A percentile compares a stretch with the other conserved stretches of the same genome.
Conservation (phyloP, 202 grass and related monocot genomes). For the Schoenoplectus tabernaemontani region DNA sequence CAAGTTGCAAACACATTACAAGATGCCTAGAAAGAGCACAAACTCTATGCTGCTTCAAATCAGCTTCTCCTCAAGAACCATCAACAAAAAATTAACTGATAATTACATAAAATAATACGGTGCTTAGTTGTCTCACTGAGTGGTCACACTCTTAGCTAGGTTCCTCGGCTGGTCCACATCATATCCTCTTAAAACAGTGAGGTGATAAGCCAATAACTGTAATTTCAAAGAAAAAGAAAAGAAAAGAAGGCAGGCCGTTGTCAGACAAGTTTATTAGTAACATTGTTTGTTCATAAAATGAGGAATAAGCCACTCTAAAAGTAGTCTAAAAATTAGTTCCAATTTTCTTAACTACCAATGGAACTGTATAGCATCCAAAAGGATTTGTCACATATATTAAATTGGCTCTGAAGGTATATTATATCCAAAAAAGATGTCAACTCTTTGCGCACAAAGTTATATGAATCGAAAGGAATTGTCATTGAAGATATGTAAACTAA, state of each 20-base stretch:
- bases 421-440: too few relatives aligned
- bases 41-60: neutral
- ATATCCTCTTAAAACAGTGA: conserved; percentile 78
- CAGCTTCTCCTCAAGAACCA: neutral
- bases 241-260: neutral
- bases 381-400: too few relatives aligned
- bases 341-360: neutral
- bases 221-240: neutral
- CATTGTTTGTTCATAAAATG: neutral
- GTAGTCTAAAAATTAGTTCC: neutral
- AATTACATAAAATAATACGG: neutral
- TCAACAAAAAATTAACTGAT: neutral
- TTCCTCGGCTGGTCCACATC: conserved; percentile 92
- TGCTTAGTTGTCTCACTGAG: conserved; percentile 30
- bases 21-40: neutral
- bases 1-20: neutral
- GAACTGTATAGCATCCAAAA: neutral
- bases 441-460: too few relatives aligned
- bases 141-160: conserved; percentile 92
- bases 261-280: neutral
- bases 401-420: too few relatives aligned
- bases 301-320: too few relatives aligned
- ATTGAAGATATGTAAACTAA: too few relatives aligned
- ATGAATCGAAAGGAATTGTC: too few relatives aligned
- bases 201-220: conserved; percentile 86